A percentile compares a stretch with the other conserved stretches of the same genome.
Evolutionary conservation across 2,329 filamentous ascomycete genomes (phyloP).

Genomic region (Blastomyces parvus): DNA sequence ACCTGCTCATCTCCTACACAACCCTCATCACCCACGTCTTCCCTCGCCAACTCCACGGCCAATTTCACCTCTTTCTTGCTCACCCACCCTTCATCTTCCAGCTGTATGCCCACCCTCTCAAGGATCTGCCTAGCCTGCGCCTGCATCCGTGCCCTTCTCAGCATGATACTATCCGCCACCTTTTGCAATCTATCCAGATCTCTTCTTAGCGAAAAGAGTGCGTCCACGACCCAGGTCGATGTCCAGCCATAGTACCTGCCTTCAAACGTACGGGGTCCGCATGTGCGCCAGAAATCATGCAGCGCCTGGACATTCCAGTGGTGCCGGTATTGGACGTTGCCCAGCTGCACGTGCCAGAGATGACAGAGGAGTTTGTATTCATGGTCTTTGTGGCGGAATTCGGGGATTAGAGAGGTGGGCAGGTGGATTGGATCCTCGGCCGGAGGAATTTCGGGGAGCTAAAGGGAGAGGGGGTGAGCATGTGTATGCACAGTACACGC

Average conservation of each 20-base stretch:
- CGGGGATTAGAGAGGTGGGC: conserved; percentile 3
- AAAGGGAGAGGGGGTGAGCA: neutral
- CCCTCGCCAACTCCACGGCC: neutral
- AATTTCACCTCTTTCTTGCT: neutral
- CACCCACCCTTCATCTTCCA: neutral
- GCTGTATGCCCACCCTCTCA: neutral
- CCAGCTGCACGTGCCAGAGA: conserved; percentile 18
- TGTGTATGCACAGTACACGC: neutral
- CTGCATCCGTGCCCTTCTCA: neutral
- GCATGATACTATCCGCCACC: neutral
- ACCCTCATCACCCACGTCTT: neutral
- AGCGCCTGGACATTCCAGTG: conserved; percentile 15
- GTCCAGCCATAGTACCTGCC: conserved; percentile 15
- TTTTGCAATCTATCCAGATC: neutral
- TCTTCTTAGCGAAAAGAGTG: neutral
- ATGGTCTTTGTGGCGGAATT: conserved; percentile 12
- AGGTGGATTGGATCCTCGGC: conserved; percentile 8
- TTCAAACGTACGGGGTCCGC: conserved; percentile 11
- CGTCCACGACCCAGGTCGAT: conserved; percentile 16
- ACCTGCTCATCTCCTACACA: neutral
- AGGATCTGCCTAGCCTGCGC: neutral
- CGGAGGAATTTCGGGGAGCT: neutral
- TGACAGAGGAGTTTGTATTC: conserved; percentile 15
- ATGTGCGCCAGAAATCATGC: conserved; percentile 16
- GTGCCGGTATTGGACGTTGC: conserved; percentile 9